Percentiles rank a stretch among this genome's conserved stretches.
Evolutionary conservation across 805 yeast species (phyloP).

Genomic region (Candida caryicola): DNA sequence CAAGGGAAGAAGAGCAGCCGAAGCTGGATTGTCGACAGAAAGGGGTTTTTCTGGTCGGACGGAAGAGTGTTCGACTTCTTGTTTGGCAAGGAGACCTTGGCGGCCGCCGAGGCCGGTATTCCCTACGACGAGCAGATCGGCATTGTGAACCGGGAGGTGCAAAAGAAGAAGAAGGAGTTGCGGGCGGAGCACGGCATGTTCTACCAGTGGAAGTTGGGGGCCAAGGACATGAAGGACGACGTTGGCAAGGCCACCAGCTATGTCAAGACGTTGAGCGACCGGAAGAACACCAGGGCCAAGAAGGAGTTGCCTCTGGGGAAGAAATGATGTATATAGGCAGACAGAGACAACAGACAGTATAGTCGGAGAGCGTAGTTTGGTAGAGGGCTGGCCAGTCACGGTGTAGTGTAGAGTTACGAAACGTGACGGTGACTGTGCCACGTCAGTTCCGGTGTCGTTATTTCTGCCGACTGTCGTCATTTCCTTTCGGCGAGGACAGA

Average conservation of each 20-base stretch:
- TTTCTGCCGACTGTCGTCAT: too few relatives aligned
- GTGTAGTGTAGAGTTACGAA: too few relatives aligned
- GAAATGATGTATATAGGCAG: not conserved
- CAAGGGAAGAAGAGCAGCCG: slow-evolving; percentile 30
- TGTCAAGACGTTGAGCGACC: slow-evolving; percentile 11
- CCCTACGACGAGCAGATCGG: slow-evolving; percentile 59
- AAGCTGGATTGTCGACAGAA: slow-evolving; percentile 79
- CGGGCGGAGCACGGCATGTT: slow-evolving; percentile 57
- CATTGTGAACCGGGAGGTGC: slow-evolving; percentile 44
- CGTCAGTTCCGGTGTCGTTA: too few relatives aligned
- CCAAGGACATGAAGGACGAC: slow-evolving; percentile 31
- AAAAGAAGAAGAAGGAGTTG: slow-evolving; percentile 49
- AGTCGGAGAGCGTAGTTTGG: too few relatives aligned
- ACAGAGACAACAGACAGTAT: too few relatives aligned
- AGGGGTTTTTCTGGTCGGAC: slow-evolving; percentile 91
- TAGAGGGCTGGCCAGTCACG: too few relatives aligned
- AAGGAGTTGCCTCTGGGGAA: slow-evolving; percentile 1
- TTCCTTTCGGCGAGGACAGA: too few relatives aligned
- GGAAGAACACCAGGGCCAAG: slow-evolving; percentile 3
- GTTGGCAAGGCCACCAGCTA: slow-evolving; percentile 21
- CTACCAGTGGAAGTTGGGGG: slow-evolving; percentile 51
- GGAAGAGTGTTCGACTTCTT: slow-evolving; percentile 79
- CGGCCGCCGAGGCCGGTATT: slow-evolving; percentile 69
- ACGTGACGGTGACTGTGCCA: too few relatives aligned
- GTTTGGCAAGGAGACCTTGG: slow-evolving; percentile 78